Conservation (phyloP, 768 basidiomycete genomes). For the Agrocybe chaxingu region DNA sequence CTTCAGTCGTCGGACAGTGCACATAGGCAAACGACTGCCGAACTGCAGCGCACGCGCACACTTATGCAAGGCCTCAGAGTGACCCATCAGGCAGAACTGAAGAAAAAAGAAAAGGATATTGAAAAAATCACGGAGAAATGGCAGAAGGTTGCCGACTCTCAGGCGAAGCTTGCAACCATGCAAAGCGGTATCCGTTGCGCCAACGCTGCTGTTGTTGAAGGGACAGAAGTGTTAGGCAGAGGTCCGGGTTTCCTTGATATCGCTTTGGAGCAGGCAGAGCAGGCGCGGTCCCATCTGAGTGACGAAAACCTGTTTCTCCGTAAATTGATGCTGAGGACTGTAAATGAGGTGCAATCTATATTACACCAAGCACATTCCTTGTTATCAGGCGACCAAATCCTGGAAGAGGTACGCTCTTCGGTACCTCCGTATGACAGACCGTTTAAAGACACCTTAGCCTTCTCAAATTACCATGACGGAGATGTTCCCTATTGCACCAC, state of each 20-base stretch:
- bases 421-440: slow-evolving; percentile 7
- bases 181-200: slow-evolving; percentile 53
- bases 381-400: slow-evolving; percentile 28
- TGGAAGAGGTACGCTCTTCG: slow-evolving; percentile 42
- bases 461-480: slow-evolving; percentile 39
- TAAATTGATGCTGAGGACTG: slow-evolving; percentile 54
- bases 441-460: slow-evolving; percentile 30
- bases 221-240: slow-evolving; percentile 42
- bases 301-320: slow-evolving; percentile 66
- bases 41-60: slow-evolving; percentile 71
- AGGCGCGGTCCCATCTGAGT: slow-evolving; percentile 53
- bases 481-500: slow-evolving; percentile 54
- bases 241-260: slow-evolving; percentile 58
- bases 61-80: slow-evolving; percentile 66
- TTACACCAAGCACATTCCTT: slow-evolving; percentile 42
- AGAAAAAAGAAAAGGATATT: slow-evolving; percentile 78
- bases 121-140: slow-evolving; percentile 75
- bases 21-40: slow-evolving; percentile 67
- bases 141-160: slow-evolving; percentile 66
- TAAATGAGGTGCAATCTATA: slow-evolving; percentile 63
- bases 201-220: slow-evolving; percentile 47
- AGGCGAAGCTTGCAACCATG: slow-evolving; percentile 50
- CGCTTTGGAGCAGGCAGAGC: slow-evolving; percentile 73
- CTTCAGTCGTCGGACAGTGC: slow-evolving; percentile 58
- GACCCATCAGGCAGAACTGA: slow-evolving; percentile 67